These are phyloP conservation scores for Brassica hybrid DNA, from an alignment of 441 rosid genomes.

Conservation along the genomic window DNA sequence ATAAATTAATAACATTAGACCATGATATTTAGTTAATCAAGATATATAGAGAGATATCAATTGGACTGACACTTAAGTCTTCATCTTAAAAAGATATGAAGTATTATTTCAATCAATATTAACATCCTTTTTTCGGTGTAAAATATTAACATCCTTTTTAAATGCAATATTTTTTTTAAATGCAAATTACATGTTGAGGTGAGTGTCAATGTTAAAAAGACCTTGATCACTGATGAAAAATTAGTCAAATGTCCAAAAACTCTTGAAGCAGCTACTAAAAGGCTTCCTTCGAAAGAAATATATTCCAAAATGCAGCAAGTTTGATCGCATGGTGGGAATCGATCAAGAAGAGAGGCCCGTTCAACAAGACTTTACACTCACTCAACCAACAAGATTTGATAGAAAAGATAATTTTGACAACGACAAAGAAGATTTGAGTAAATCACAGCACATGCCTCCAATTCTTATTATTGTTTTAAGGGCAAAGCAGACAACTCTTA, in stretches of 20 bases:
- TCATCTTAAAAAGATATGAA: not conserved
- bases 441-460: constrained; percentile 42
- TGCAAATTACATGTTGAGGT: not conserved
- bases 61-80: not conserved
- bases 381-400: constrained; percentile 38
- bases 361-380: constrained; percentile 30
- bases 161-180: not conserved
- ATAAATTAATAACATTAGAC: not conserved
- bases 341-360: constrained; percentile 34
- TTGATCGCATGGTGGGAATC: constrained; percentile 18
- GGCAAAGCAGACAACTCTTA: constrained; percentile 21
- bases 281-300: not conserved
- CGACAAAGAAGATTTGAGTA: constrained; percentile 37
- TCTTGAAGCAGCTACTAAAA: not conserved
- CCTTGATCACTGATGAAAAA: not conserved
- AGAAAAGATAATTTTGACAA: constrained; percentile 33
- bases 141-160: not conserved
- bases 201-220: not conserved
- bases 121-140: no score
- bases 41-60: not conserved
- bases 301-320: not conserved
- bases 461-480: not conserved
- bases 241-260: not conserved
- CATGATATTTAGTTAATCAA: not conserved
- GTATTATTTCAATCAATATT: not conserved